Base-by-base conservation (phyloP, 2,329 filamentous ascomycete genomes). In the Penicillium sp. region DNA sequence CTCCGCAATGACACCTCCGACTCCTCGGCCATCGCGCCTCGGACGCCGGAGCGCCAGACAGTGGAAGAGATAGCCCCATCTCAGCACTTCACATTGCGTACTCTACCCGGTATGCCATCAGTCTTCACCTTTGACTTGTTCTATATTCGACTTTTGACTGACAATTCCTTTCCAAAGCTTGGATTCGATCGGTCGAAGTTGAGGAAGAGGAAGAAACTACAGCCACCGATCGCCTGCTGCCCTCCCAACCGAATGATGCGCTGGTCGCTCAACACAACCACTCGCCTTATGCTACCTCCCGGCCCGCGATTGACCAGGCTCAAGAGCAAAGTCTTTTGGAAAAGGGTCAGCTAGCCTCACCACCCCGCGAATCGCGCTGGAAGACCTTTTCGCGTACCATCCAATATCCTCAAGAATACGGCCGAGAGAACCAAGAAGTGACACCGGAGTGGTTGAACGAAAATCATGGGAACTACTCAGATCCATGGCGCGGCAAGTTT, bases 401-500 rank as follows among this genome's bases (percentile, higher is more conserved):
- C 20, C 63, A 67, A 33, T 72, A 73, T 48, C 67, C 70, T 1
- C 62, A 55, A 13, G 54, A 59, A n/a, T 46, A 57, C 21, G 56
- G 55, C 3, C 48, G 58, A 10, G 59, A 68, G 48, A 63, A 64
- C 41, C 66, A 71, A 50, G 59, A 61, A 14, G 71, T 73, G 30
- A 63, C 64, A 7, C 51, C 61, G 9, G 71, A 75, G 36, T 75
- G 67, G 70, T 42, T 73, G 48, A 64, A 68, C 47, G 53, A 68
- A 37, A 67, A 74, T 40, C 54, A 68, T 25, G 66, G 64, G 14
- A 65, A 72, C 46, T 74, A 70, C 43, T 68, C 67, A 4, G 60
- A 62, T 23, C 70, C 70, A 15, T 84, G 80, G 79, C 65, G 77
- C 31, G 74, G 73, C 30, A 63, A 60, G 28, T 59, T 63, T 18